Conservation (phyloP, 768 basidiomycete genomes). For the Termitomyces sp. region DNA sequence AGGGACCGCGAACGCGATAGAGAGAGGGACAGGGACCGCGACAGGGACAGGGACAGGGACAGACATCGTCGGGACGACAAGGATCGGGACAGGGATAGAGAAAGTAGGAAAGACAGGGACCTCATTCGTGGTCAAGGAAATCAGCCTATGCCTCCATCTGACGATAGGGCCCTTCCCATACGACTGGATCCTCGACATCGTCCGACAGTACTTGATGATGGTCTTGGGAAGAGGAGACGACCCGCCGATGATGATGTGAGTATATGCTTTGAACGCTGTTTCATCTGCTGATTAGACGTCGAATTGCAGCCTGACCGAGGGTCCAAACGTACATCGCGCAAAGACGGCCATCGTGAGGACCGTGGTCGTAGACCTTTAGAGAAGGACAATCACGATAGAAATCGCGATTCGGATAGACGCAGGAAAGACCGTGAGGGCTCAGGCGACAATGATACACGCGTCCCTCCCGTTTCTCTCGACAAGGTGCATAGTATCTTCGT, state of each 20-base stretch:
- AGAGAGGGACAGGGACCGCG: slow-evolving; percentile 38
- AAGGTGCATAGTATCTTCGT: slow-evolving; percentile 39
- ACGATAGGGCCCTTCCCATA: slow-evolving; percentile 51
- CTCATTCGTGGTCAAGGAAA: slow-evolving; percentile 29
- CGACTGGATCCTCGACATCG: slow-evolving; percentile 62
- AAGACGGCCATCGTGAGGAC: slow-evolving; percentile 74
- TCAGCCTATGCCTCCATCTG: slow-evolving; percentile 28
- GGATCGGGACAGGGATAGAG: slow-evolving; percentile 43
- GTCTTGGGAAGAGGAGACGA: slow-evolving; percentile 67
- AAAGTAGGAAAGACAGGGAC: slow-evolving; percentile 59
- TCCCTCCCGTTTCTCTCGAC: slow-evolving; percentile 33
- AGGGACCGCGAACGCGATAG: slow-evolving; percentile 50
- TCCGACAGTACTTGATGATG: slow-evolving; percentile 45
- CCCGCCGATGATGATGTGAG: slow-evolving; percentile 70
- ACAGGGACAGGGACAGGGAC: slow-evolving; percentile 30
- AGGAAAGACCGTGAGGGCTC: slow-evolving; percentile 57
- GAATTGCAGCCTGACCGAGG: slow-evolving; percentile 56
- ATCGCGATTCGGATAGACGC: slow-evolving; percentile 61
- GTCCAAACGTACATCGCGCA: slow-evolving; percentile 77
- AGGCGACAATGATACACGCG: slow-evolving; percentile 42
- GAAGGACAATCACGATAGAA: slow-evolving; percentile 63
- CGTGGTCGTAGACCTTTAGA: slow-evolving; percentile 59
- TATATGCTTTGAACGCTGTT: slow-evolving; percentile 6
- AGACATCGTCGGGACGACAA: slow-evolving; percentile 29
- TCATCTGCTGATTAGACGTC: slow-evolving; percentile 10